Percentiles rank a stretch among this genome's conserved stretches.
These are phyloP conservation scores for Scedosporium dehoogii DNA, from an alignment of 2,329 filamentous ascomycete genomes.

Conservation along the genomic window DNA sequence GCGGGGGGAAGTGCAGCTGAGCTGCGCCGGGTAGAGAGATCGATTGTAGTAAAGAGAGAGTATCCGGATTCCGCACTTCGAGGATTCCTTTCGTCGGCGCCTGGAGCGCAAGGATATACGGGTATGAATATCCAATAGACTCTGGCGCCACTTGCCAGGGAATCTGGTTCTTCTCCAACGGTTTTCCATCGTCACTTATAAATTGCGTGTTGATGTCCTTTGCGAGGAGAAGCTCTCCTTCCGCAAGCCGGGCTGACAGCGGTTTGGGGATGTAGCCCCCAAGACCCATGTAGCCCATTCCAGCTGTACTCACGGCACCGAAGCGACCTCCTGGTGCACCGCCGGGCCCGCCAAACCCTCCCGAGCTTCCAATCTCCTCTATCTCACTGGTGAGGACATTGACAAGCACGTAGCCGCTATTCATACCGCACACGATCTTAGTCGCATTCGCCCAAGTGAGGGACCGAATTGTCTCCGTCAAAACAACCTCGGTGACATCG, in stretches of 20 bases:
- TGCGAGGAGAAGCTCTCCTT: slow-evolving; percentile 84
- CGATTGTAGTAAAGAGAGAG: slow-evolving; percentile 78
- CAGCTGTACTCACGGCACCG: slow-evolving; percentile 70
- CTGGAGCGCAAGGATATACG: slow-evolving; percentile 83
- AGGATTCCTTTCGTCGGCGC: slow-evolving; percentile 72
- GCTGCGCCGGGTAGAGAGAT: slow-evolving; percentile 73
- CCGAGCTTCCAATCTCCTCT: slow-evolving; percentile 70
- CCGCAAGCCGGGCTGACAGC: slow-evolving; percentile 69
- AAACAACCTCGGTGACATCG: slow-evolving; percentile 64
- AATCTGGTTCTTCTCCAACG: slow-evolving; percentile 77
- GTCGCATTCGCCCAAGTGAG: slow-evolving; percentile 86
- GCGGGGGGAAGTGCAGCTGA: slow-evolving; percentile 82
- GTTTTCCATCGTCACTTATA: slow-evolving; percentile 72
- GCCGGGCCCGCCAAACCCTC: slow-evolving; percentile 56
- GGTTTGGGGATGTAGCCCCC: slow-evolving; percentile 87
- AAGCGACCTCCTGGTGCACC: slow-evolving; percentile 61
- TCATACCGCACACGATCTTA: slow-evolving; percentile 81
- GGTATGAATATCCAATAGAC: slow-evolving; percentile 90
- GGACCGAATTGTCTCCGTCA: slow-evolving; percentile 76
- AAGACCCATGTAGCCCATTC: slow-evolving; percentile 96
- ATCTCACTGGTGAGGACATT: slow-evolving; percentile 67
- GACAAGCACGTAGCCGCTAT: slow-evolving; percentile 81
- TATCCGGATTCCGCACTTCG: slow-evolving; percentile 88
- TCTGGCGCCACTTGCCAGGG: slow-evolving; percentile 86
- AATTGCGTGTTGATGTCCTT: slow-evolving; percentile 96